Percentiles rank a stretch among this genome's conserved stretches.
Conservation (phyloP, 257 asterid genomes). For the Nyctanthes arbortristis region DNA sequence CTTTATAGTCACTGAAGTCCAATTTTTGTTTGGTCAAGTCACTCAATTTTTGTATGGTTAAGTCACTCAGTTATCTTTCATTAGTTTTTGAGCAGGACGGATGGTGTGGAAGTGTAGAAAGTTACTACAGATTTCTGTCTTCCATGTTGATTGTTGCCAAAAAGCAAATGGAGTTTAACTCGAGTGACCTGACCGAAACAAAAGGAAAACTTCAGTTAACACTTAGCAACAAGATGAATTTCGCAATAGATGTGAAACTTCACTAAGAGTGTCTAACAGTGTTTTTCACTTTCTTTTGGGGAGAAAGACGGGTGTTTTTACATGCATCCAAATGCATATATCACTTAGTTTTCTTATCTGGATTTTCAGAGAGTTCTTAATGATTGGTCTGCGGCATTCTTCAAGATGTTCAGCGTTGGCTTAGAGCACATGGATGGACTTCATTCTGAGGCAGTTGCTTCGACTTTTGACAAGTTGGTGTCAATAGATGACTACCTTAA, state of each 20-base stretch:
- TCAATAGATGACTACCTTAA: conserved; percentile 89
- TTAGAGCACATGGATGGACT: conserved; percentile 67
- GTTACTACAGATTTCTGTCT: too few species aligned
- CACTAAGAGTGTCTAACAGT: too few species aligned
- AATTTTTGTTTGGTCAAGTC: not conserved
- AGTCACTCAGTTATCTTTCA: too few species aligned
- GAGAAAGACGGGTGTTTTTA: not conserved
- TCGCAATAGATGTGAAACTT: too few species aligned
- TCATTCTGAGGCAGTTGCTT: conserved; percentile 46
- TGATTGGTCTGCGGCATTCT: conserved; percentile 90
- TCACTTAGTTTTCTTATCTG: conserved; percentile 16
- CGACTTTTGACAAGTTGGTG: conserved; percentile 65
- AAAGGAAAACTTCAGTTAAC: not conserved
- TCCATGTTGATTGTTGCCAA: not conserved
- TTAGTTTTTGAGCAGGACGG: too few species aligned
- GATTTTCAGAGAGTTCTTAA: conserved; percentile 78
- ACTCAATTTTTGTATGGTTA: too few species aligned
- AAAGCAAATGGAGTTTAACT: not conserved
- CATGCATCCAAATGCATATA: not conserved
- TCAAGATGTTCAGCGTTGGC: conserved; percentile 73
- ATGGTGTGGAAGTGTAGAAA: too few species aligned
- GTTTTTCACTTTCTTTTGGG: not conserved
- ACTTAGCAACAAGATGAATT: not conserved
- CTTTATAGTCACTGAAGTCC: not conserved
- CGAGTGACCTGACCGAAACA: not conserved